A percentile compares a stretch with the other conserved stretches of the same genome.
These are phyloP conservation scores for Xylaria arbuscula DNA, from an alignment of 2,329 filamentous ascomycete genomes.

Conservation along the genomic window DNA sequence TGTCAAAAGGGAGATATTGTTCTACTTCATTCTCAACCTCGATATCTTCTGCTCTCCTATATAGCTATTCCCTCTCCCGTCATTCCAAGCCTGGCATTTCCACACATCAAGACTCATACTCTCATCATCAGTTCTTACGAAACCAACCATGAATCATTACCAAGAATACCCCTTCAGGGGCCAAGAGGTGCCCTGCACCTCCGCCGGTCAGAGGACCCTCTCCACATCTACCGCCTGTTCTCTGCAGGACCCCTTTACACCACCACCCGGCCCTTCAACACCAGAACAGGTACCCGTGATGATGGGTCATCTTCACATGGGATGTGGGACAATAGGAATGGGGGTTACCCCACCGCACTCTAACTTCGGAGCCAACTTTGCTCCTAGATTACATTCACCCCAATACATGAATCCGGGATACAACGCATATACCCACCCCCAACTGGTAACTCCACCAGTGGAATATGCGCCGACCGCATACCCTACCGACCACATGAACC, in stretches of 20 bases:
- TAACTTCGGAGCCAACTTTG: constrained; percentile 34
- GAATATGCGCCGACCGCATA: constrained; percentile 29
- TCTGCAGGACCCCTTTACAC: constrained; percentile 48
- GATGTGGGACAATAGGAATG: constrained; percentile 37
- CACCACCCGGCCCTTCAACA: constrained; percentile 51
- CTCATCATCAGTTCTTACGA: constrained; percentile 43
- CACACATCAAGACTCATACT: constrained; percentile 50
- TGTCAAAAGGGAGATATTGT: constrained; percentile 6
- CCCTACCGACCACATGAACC: background rate
- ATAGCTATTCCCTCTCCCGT: constrained; percentile 48
- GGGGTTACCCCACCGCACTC: constrained; percentile 48
- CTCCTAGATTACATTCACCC: constrained; percentile 35
- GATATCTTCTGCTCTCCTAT: constrained; percentile 12
- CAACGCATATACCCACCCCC: constrained; percentile 40
- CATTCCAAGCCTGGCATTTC: constrained; percentile 40
- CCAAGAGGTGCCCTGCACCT: constrained; percentile 41
- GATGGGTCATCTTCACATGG: constrained; percentile 45
- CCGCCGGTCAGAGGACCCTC: constrained; percentile 48
- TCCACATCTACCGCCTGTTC: constrained; percentile 48
- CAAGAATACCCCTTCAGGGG: constrained; percentile 40
- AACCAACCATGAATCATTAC: constrained; percentile 31
- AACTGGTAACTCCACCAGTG: constrained; percentile 40
- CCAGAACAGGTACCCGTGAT: constrained; percentile 43
- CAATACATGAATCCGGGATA: constrained; percentile 38
- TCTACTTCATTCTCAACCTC: constrained; percentile 16